Evolutionary conservation across 257 asterid genomes (phyloP).

Genomic region (Ajuga chamaepitys): DNA sequence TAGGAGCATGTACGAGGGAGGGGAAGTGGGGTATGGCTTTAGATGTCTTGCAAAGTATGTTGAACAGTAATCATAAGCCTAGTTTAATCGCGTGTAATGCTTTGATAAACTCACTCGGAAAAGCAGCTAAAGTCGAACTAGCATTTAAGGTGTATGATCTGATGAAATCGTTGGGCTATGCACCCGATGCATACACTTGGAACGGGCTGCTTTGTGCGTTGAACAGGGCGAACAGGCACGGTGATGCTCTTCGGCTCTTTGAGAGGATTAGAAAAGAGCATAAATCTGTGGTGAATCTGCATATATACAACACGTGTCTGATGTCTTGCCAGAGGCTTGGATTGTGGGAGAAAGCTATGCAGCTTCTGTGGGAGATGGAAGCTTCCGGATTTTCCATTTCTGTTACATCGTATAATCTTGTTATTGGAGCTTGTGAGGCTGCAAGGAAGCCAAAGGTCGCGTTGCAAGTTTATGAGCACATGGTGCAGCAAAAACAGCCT

Average conservation of each 20-base stretch:
- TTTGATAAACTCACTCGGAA: slow-evolving; percentile 63
- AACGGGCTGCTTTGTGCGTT: slow-evolving; percentile 73
- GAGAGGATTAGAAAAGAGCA: slow-evolving; percentile 48
- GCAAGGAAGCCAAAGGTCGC: slow-evolving; percentile 76
- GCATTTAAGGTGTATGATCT: slow-evolving; percentile 53
- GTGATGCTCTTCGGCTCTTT: slow-evolving; percentile 58
- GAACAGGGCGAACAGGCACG: slow-evolving; percentile 48
- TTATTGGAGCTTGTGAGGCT: slow-evolving; percentile 84
- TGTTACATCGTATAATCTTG: slow-evolving; percentile 73
- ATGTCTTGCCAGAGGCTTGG: slow-evolving; percentile 77
- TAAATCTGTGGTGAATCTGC: slow-evolving; percentile 34
- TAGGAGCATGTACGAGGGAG: slow-evolving; percentile 84
- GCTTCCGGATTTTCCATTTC: slow-evolving; percentile 40
- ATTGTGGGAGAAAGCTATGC: slow-evolving; percentile 69
- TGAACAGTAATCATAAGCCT: slow-evolving; percentile 51
- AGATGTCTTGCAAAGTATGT: slow-evolving; percentile 42
- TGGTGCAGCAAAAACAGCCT: slow-evolving; percentile 43
- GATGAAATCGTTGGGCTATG: slow-evolving; percentile 53
- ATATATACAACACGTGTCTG: slow-evolving; percentile 61
- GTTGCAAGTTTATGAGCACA: slow-evolving; percentile 60
- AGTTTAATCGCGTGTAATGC: slow-evolving; percentile 61
- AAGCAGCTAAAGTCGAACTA: slow-evolving; percentile 53
- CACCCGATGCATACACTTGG: slow-evolving; percentile 87
- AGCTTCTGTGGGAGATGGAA: slow-evolving; percentile 82
- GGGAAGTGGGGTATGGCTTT: slow-evolving; percentile 70